Percentiles rank a stretch among this genome's conserved stretches.
phyloP scores from a whole-genome alignment of 345 rosid species.

The Lepidium aucheri region DNA sequence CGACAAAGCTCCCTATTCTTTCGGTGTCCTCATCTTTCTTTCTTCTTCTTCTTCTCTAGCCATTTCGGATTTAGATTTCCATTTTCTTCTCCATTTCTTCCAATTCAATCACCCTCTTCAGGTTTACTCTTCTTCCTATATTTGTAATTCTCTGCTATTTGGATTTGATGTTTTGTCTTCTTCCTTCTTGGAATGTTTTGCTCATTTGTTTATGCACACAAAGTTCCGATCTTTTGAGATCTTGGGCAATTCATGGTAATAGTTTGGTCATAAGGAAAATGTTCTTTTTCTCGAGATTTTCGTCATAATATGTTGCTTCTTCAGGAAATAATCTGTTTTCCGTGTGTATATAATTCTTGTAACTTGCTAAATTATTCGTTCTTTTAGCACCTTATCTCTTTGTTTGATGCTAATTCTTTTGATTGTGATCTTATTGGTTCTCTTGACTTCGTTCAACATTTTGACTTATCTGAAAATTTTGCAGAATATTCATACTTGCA shows the following conservation, averaged over 20 bases:
- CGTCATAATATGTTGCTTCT: background rate
- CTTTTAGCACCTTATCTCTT: constrained; percentile 6
- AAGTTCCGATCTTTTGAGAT: constrained; percentile 10
- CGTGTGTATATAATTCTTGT: constrained; percentile 8
- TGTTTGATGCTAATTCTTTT: background rate
- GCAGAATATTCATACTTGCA: constrained; percentile 22
- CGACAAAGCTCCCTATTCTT: constrained; percentile 17
- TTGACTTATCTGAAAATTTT: constrained; percentile 14
- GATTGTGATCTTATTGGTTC: constrained; percentile 20
- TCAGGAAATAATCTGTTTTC: background rate
- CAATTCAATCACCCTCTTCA: background rate
- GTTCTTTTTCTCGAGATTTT: background rate
- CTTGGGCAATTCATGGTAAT: background rate
- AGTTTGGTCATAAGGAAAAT: background rate
- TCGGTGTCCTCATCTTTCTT: constrained; percentile 13
- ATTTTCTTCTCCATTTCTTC: background rate
- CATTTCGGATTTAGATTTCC: constrained; percentile 2
- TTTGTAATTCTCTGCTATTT: background rate
- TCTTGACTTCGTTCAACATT: constrained; percentile 9
- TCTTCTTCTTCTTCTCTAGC: background rate
- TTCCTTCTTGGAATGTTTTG: background rate
- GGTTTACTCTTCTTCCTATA: constrained; percentile 5
- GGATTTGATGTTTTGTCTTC: background rate
- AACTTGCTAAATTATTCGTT: background rate
- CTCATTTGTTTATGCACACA: background rate